These are phyloP conservation scores for Ceriops decandra DNA, from an alignment of 345 rosid genomes.

Conservation along the genomic window DNA sequence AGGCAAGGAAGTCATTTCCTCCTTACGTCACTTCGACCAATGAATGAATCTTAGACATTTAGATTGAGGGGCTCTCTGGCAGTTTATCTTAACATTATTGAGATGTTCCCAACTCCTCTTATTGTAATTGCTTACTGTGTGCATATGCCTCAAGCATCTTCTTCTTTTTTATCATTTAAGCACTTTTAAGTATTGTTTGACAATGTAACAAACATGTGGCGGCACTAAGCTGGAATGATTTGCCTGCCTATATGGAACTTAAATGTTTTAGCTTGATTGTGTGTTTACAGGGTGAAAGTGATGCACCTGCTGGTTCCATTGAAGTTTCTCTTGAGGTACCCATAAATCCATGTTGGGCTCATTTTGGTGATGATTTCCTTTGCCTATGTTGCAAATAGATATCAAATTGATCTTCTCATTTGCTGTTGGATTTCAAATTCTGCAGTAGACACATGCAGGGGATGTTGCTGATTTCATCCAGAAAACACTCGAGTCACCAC, in stretches of 20 bases:
- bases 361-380: not conserved
- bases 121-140: not conserved
- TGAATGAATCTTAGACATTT: too few relatives aligned
- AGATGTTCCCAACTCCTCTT: not conserved
- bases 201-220: not conserved
- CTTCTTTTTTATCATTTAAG: not conserved
- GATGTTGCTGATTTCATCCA: conserved; percentile 71
- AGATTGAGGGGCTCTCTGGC: too few relatives aligned
- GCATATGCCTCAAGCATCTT: not conserved
- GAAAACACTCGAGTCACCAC: conserved; percentile 46
- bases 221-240: not conserved
- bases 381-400: not conserved
- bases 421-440: conserved; percentile 18
- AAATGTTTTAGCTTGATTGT: conserved; percentile 10
- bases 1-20: too few relatives aligned
- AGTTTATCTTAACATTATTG: too few relatives aligned
- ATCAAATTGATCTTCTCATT: conserved; percentile 11
- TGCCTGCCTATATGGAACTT: not conserved
- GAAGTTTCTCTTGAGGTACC: conserved; percentile 81
- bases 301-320: conserved; percentile 54
- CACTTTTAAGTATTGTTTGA: not conserved
- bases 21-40: too few relatives aligned
- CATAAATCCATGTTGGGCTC: conserved; percentile 1
- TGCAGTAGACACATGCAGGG: conserved; percentile 88
- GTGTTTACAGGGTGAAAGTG: conserved; percentile 77